Conservation (phyloP, 202 grass and related monocot genomes). For the Dendrocalamus latiflorus region DNA sequence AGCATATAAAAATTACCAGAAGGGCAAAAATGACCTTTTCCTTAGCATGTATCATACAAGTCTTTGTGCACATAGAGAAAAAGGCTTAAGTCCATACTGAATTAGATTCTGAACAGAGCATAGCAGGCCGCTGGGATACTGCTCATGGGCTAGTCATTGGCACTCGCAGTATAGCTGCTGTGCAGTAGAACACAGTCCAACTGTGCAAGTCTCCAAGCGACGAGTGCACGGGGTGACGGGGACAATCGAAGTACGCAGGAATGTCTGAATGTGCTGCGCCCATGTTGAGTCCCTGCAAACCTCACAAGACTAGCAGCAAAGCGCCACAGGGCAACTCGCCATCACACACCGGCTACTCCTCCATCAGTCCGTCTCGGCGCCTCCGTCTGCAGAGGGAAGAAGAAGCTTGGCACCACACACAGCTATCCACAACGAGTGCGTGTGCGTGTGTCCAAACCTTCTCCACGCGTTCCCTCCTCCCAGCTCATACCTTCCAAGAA, state of each 20-base stretch:
- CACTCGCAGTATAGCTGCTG: neutral
- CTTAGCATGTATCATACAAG: neutral
- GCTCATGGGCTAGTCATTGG: neutral
- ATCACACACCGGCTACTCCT: neutral
- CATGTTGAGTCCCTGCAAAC: constrained; percentile 48
- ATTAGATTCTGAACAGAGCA: neutral
- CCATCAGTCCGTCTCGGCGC: neutral
- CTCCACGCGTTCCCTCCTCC: constrained; percentile 21
- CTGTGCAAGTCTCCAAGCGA: neutral
- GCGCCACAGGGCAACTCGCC: neutral
- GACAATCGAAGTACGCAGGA: constrained; percentile 5
- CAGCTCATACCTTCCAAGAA: neutral
- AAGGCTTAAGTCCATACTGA: neutral
- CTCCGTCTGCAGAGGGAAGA: neutral
- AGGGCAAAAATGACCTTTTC: too few species aligned
- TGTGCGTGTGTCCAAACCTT: constrained; percentile 40
- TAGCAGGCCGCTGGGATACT: neutral
- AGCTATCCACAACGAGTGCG: constrained; percentile 37
- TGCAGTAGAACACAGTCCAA: neutral
- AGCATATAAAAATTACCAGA: too few species aligned
- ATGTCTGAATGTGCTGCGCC: constrained; percentile 45
- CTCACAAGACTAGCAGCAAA: neutral
- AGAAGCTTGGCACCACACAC: constrained; percentile 30
- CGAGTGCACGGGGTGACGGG: neutral
- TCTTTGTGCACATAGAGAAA: neutral